Evolutionary conservation across 805 yeast genomes (phyloP).

Genomic region (Priceomyces medius): DNA sequence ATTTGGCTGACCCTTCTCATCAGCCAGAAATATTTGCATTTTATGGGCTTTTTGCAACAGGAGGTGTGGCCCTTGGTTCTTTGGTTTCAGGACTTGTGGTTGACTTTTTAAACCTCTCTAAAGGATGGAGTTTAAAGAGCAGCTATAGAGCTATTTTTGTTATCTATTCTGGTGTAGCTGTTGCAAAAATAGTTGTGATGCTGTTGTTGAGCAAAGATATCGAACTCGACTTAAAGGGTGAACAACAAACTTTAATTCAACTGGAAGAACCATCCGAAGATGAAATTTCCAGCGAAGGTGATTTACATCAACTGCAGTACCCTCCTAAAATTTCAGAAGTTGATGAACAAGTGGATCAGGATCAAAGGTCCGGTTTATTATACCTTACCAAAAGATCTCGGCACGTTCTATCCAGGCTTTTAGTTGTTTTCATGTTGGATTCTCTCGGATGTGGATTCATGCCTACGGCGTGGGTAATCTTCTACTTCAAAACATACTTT

Average conservation of each 20-base stretch:
- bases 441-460: slow-evolving; percentile 87
- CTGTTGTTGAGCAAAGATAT: slow-evolving; percentile 50
- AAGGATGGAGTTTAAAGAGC: slow-evolving; percentile 31
- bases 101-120: slow-evolving; percentile 37
- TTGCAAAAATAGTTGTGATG: slow-evolving; percentile 50
- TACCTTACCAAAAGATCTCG: slow-evolving; percentile 42
- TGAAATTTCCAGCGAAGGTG: background rate
- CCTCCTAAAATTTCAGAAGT: background rate
- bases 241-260: slow-evolving; percentile 6
- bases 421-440: slow-evolving; percentile 73
- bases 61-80: slow-evolving; percentile 76
- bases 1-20: slow-evolving; percentile 61
- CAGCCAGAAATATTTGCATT: slow-evolving; percentile 76
- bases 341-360: background rate
- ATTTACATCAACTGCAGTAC: too few species aligned
- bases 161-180: slow-evolving; percentile 55
- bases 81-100: slow-evolving; percentile 60
- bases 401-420: slow-evolving; percentile 45
- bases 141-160: slow-evolving; percentile 60
- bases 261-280: background rate
- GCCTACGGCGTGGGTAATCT: slow-evolving; percentile 87
- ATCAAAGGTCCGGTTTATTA: slow-evolving; percentile 11
- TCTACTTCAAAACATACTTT: slow-evolving; percentile 65
- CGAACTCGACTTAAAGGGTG: slow-evolving; percentile 39
- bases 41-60: slow-evolving; percentile 65